Percentiles rank a stretch among this genome's conserved stretches.
Conservation (phyloP, 2,329 filamentous ascomycete species). For the Pseudopyrenochaeta lycopersici region DNA sequence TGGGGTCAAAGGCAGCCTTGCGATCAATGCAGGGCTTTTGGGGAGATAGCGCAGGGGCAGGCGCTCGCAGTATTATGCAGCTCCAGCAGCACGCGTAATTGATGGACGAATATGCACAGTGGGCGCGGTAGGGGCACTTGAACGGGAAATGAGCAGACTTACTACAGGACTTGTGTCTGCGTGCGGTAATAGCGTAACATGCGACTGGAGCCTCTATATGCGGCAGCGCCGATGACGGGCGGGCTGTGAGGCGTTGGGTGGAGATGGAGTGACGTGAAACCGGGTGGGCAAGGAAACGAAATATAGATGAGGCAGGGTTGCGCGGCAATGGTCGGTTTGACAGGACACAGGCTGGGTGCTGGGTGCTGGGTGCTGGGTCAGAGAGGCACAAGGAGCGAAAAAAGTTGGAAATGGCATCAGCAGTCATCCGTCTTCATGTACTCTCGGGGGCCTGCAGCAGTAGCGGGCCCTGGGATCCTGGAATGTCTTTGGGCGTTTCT, state of each 20-base stretch:
- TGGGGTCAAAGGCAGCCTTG: not conserved
- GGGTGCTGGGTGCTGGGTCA: slow-evolving; percentile 1
- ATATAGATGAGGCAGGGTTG: slow-evolving; percentile 16
- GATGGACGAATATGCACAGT: slow-evolving; percentile 1
- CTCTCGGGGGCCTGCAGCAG: slow-evolving; percentile 11
- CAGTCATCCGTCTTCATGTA: slow-evolving; percentile 38
- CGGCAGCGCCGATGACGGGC: slow-evolving; percentile 10
- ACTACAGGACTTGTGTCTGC: slow-evolving; percentile 21
- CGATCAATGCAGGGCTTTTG: slow-evolving; percentile 7
- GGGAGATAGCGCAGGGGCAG: slow-evolving; percentile 5
- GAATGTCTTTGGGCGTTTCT: slow-evolving; percentile 39
- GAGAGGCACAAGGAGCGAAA: slow-evolving; percentile 15
- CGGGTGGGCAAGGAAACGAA: slow-evolving; percentile 28
- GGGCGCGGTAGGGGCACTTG: slow-evolving; percentile 1
- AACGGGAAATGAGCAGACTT: slow-evolving; percentile 14
- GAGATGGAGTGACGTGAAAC: slow-evolving; percentile 28
- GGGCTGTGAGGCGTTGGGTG: slow-evolving; percentile 11
- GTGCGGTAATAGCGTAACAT: slow-evolving; percentile 6
- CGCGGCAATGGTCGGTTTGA: slow-evolving; percentile 11
- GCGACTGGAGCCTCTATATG: slow-evolving; percentile 7
- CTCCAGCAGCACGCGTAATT: slow-evolving; percentile 1
- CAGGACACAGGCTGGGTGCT: not conserved
- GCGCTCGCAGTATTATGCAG: not conserved
- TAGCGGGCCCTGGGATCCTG: slow-evolving; percentile 26
- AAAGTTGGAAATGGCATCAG: slow-evolving; percentile 23